A percentile compares a stretch with the other conserved stretches of the same genome.
Evolutionary conservation across 2,329 filamentous ascomycete species (phyloP).

Genomic region (Pseudogymnoascus sp.): DNA sequence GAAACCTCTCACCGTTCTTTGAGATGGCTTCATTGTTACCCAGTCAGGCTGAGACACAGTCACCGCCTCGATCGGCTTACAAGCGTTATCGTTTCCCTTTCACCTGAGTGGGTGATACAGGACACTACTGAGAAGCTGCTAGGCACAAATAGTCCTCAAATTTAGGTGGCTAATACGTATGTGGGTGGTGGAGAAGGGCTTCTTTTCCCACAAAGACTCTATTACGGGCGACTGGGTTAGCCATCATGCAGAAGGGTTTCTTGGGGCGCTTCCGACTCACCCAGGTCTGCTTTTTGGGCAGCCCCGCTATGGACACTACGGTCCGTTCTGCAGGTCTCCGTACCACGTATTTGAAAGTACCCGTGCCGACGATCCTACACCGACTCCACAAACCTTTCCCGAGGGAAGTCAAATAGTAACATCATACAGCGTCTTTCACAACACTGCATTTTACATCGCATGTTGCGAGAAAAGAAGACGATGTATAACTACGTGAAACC

Average conservation of each 20-base stretch:
- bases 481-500: not conserved
- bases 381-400: slow-evolving; percentile 4
- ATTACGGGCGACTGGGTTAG: not conserved
- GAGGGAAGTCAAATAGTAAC: not conserved
- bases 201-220: not conserved
- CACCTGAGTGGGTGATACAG: slow-evolving; percentile 1
- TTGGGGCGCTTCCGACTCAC: slow-evolving; percentile 5
- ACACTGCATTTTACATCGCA: not conserved
- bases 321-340: slow-evolving; percentile 6
- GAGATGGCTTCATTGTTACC: slow-evolving; percentile 4
- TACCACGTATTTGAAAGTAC: slow-evolving; percentile 1
- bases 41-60: slow-evolving; percentile 6
- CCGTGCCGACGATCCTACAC: slow-evolving; percentile 2
- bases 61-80: slow-evolving; percentile 7
- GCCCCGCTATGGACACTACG: slow-evolving; percentile 6
- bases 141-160: not conserved
- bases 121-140: not conserved
- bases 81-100: slow-evolving; percentile 1
- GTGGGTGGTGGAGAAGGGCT: slow-evolving; percentile 6
- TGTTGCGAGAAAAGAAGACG: not conserved
- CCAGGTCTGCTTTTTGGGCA: not conserved
- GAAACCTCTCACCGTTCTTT: slow-evolving; percentile 5
- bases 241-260: slow-evolving; percentile 1
- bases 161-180: slow-evolving; percentile 6
- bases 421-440: not conserved